These are phyloP conservation scores for Tolypocladium cylindrosporum DNA, from an alignment of 2,329 filamentous ascomycete genomes.

Conservation along the genomic window DNA sequence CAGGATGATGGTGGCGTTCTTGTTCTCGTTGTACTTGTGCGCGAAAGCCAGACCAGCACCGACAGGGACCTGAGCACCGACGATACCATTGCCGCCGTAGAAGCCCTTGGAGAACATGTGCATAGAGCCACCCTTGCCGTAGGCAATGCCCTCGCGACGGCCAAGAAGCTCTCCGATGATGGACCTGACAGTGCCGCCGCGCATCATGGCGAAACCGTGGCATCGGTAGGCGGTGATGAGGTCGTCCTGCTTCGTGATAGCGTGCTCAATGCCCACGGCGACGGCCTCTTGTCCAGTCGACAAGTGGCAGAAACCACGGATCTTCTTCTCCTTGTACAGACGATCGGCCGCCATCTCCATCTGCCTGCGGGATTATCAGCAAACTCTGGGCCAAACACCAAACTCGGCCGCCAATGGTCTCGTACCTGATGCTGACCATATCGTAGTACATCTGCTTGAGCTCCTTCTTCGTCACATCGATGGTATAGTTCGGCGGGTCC, in stretches of 20 bases:
- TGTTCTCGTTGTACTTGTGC: slow-evolving; percentile 83
- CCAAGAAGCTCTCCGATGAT: slow-evolving; percentile 96
- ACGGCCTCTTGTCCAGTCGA: slow-evolving; percentile 97
- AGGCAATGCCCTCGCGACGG: slow-evolving; percentile 90
- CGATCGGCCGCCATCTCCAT: slow-evolving; percentile 99
- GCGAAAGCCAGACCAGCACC: slow-evolving; percentile 95
- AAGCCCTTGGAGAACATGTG: slow-evolving; percentile 99
- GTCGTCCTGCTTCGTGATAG: slow-evolving; percentile 83
- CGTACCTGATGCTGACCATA: slow-evolving; percentile 90
- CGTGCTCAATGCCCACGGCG: slow-evolving; percentile 92
- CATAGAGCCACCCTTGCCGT: slow-evolving; percentile 99
- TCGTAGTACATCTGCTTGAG: slow-evolving; percentile 98
- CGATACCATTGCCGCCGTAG: slow-evolving; percentile 98
- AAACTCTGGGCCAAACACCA: neutral
- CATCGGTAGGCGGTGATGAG: slow-evolving; percentile 97
- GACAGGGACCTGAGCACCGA: slow-evolving; percentile 95
- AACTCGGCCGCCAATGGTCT: neutral
- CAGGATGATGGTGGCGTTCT: slow-evolving; percentile 78
- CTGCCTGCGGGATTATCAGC: slow-evolving; percentile 52
- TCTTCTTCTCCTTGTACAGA: slow-evolving; percentile 99
- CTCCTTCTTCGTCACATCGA: slow-evolving; percentile 93
- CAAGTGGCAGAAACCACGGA: slow-evolving; percentile 98
- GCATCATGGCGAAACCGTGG: slow-evolving; percentile 97
- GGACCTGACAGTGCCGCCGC: slow-evolving; percentile 77
- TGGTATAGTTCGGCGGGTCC: slow-evolving; percentile 86